Base-by-base conservation (phyloP, 495 filamentous ascomycete species). In the Talaromyces wortmannii region DNA sequence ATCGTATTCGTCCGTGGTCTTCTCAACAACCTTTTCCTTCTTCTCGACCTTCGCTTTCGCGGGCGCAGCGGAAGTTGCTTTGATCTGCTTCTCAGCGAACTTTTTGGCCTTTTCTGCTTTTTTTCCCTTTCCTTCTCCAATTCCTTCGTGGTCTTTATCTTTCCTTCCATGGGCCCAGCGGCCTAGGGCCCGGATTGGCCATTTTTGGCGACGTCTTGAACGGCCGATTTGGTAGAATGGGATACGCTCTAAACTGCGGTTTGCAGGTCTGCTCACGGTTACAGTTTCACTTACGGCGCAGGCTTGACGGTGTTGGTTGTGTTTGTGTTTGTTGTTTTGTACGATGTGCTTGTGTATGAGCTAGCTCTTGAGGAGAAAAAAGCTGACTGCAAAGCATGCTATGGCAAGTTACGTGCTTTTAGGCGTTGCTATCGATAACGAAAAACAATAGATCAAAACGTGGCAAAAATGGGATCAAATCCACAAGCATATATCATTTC, bases 101-200 rank as follows among this genome's bases (percentile, higher is more conserved):
- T 83, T 84, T 61, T 78, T 78, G 31, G 73, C 67, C 61, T 84
- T 84, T 59, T 83, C 80, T 49, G 80, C 81, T 66, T 83, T 83
- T 57, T 72, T 71, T 45, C n/a, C n/a, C 79, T 77, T 58, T 84
- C 81, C 53, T 73, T 76, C 57, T 80, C 81, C 61, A 83, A 69
- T 78, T 83, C 81, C 63, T 82, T 83, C 64, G 81, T 80, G 48
- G 69, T 78, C 72, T 85, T 84, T 62, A 83, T n/a, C 78, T 68
- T 82, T 83, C 47, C 61, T 65, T 13, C 62, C 16, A 52, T 72
- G 60, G 60, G 65, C 63, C 42, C 56, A 16, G 69, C 66, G 67
- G 78, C 78, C 63, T 78, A 67, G 32, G 63, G 57, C 23, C 70
- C 68, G 50, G 71, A 67, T 51, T 73, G 70, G 30, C 68, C 70